Evolutionary conservation across 129 eudicot species (phyloP).

Genomic region (Pittosporum tobira): DNA sequence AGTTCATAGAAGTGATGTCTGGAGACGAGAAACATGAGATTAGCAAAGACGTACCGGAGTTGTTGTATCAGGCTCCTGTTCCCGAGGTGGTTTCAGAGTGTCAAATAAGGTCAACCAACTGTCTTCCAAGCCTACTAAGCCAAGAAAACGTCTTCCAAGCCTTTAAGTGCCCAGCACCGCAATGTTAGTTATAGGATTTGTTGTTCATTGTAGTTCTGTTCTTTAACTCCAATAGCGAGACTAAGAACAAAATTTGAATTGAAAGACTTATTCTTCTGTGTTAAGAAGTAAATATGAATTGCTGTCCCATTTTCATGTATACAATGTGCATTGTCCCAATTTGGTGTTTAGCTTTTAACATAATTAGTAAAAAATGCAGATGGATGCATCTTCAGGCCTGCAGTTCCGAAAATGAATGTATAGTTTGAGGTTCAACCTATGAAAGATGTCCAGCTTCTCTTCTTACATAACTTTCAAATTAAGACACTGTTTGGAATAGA

Average conservation of each 20-base stretch:
- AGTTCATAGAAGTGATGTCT: constrained; percentile 26
- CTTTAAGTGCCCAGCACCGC: constrained; percentile 19
- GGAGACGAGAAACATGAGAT: constrained; percentile 18
- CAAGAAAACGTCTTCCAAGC: constrained; percentile 1
- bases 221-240: constrained; percentile 3
- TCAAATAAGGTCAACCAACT: constrained; percentile 30
- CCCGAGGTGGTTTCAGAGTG: constrained; percentile 21
- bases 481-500: too few species aligned
- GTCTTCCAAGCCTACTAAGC: constrained; percentile 22
- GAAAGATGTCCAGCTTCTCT: too few species aligned
- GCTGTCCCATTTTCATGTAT: neutral
- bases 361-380: neutral
- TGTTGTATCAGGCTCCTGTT: neutral
- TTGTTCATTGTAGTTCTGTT: constrained; percentile 7
- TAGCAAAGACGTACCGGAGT: constrained; percentile 13
- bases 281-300: constrained; percentile 1
- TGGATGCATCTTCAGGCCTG: too few species aligned
- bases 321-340: neutral
- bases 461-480: too few species aligned
- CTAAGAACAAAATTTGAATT: neutral
- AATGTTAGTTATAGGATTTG: constrained; percentile 9
- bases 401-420: too few species aligned
- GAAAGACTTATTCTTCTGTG: constrained; percentile 1
- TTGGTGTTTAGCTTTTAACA: neutral
- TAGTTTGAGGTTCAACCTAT: too few species aligned